Conservation (phyloP, 2,329 filamentous ascomycete genomes). For the Colletotrichum lupini region DNA sequence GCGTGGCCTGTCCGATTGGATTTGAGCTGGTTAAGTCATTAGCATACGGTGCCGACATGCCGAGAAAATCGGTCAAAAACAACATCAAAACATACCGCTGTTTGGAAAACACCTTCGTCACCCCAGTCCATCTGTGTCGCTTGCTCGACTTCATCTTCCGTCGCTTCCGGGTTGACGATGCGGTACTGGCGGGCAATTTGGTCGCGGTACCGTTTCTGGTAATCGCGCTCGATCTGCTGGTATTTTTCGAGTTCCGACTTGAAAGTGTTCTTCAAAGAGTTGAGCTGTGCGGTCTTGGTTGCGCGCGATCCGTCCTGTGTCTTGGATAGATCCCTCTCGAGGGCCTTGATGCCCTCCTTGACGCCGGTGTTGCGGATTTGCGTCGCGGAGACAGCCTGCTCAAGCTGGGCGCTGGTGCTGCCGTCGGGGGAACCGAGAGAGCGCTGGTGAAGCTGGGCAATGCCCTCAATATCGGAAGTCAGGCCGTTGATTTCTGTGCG, state of each 20-base stretch:
- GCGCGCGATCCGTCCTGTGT: constrained; percentile 69
- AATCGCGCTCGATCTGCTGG: constrained; percentile 76
- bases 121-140: constrained; percentile 79
- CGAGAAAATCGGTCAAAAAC: background rate
- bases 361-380: constrained; percentile 80
- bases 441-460: constrained; percentile 78
- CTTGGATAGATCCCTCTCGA: constrained; percentile 77
- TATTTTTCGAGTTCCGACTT: constrained; percentile 78
- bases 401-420: constrained; percentile 66
- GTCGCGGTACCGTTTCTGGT: constrained; percentile 77
- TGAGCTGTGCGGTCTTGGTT: constrained; percentile 77
- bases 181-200: constrained; percentile 84
- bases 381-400: constrained; percentile 75
- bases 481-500: constrained; percentile 76
- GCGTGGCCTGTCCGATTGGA: constrained; percentile 81
- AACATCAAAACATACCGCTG: constrained; percentile 69
- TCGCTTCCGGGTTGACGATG: constrained; percentile 85
- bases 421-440: constrained; percentile 74
- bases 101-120: constrained; percentile 84
- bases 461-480: constrained; percentile 73
- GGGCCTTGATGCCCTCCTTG: constrained; percentile 80
- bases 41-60: background rate
- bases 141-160: constrained; percentile 76
- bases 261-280: constrained; percentile 77
- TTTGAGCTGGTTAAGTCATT: constrained; percentile 66